Base-by-base conservation (phyloP, 169 alveolate genomes). In the Cystoisospora suis region DNA sequence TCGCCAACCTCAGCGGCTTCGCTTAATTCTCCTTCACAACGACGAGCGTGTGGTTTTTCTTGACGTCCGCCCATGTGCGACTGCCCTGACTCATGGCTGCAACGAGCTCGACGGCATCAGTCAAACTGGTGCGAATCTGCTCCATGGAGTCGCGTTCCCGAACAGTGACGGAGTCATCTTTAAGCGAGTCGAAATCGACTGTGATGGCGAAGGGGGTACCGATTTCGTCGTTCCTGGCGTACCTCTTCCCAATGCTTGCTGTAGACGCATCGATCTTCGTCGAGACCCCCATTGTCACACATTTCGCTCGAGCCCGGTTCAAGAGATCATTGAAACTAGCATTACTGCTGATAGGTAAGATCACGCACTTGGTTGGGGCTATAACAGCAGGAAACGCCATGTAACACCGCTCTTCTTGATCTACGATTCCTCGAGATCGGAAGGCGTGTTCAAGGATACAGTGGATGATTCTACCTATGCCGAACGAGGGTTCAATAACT, bases 401-500 rank as follows among this genome's bases (percentile, higher is more conserved):
- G 94, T 96, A 98, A 79, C 88, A 70, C 7, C 93, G 70, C 42
- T 89, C 93, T 15, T 89, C 93, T 47, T 89, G 89, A 40, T 77
- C 89, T 27, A 36, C 80, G 34, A 75, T 61, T 29, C 88, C 92
- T 32, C 92, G 70, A 27, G 89, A 77, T 3, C 88, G 45, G 94
- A 97, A 99, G 40, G 98, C 95, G 94, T 99, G 99, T 81, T 99
- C 99, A 90, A 98, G 93, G 7, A 98, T 95, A 81, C 99, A 96
- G 90, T 97, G 97, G 38, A 99, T 93, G 45, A 98, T 95, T 94
- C 99, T 94, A 7, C 99, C 99, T 61, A 98, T 97, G 45, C 99
- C 99, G 95, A 98, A 98, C 0, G 99, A 98, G 29, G 99, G 99
- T 87, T 99, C 99, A 83, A 99, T 98, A 23, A 99, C 99, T 46